Base-by-base conservation (phyloP, 305 asterid genomes). In the Fraxinus dipetala region DNA sequence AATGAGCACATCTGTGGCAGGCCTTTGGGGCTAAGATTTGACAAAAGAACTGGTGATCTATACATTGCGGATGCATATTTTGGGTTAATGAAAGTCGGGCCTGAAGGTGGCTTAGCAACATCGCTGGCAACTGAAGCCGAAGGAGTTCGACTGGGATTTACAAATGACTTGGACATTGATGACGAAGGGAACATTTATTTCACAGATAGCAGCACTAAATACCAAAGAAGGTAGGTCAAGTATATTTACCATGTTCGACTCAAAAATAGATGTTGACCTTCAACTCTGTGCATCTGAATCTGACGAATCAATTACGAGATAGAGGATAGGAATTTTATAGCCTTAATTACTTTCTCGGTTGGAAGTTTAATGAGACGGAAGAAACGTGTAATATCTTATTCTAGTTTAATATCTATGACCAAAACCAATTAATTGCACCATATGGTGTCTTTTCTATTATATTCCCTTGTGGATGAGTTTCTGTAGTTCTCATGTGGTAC, bases 1-100 rank as follows among this genome's bases (percentile, higher is more conserved):
- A 86, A 92, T 34, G 99, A 95, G 87, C 98, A 95, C 91, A 92
- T 94, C 45, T 95, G 99, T 86, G 99, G 99, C 56, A 89, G 98
- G 87, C 99, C 99, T 54, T 85, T 95, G 91, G 97, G 99, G 45
- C 86, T 95, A 75, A 88, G 99, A 73, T 95, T 95, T 77, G 91
- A 93, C 86, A 90, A 90, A 80, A 89, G 72, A 85, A 92, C 83
- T 2, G 99, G 98, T 30, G 96, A 94, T 84, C 83, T 95, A 81
- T 95, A 94, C 87, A 93, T 95, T 36, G 98, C 97, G 6, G 99
- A 95, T 90, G 97, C 99, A 30, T 95, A 95, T 87, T 87, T 94
- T 40, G 99, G 99, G 80, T 76, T 95, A 81, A 87, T 95, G 98
- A 94, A 91, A 83, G 99, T 95, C 63, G 98, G 97, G 16, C 95